Base-by-base conservation (phyloP, 2,329 filamentous ascomycete species). In the Neonectria sp. region DNA sequence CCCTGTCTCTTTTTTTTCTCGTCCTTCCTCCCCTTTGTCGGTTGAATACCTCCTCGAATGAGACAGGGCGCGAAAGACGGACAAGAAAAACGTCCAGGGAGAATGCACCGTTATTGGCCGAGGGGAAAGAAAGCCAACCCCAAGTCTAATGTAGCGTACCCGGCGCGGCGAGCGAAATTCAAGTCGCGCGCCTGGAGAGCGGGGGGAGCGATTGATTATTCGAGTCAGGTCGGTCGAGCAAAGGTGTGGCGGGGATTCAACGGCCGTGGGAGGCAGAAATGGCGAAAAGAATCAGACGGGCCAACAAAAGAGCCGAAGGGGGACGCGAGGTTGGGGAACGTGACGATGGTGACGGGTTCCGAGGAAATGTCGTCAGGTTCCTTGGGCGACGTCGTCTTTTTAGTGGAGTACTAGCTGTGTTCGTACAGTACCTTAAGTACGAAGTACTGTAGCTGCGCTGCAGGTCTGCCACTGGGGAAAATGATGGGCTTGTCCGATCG, bases 161-260 rank as follows among this genome's bases (percentile, higher is more conserved):
- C 58, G 63, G 46, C 35, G 57, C 43, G 52, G 52, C 57, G 52
- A 65, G 63, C 63, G 57, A 65, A 65, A 53, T 65, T 45, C 57
- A 65, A 56, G 57, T 65, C 63, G 63, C 46, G 27, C 48, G 59
- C 55, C 62, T 62, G 27, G 58, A 37, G 49, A 31, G 29, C 49
- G 17, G 37, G 43, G 60, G 53, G 61, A 67, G 67, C 31, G 37
- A 52, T 66, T 71, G 71, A 73, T 68, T 70, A n/a, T 52, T 53
- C 71, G 65, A 68, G 61, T 73, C 65, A 73, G 71, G 73, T 72
- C 72, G 73, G 69, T 75, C 62, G 65, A 72, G 7, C n/a, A n/a
- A 43, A 69, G 58, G 64, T 58, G 68, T 67, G 52, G 60, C 65
- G 40, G 35, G 27, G 31, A 65, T 49, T 51, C 48, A 56, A 24